phyloP scores from a whole-genome alignment of 2,329 filamentous ascomycete genomes.

The Penicillium sp. region DNA sequence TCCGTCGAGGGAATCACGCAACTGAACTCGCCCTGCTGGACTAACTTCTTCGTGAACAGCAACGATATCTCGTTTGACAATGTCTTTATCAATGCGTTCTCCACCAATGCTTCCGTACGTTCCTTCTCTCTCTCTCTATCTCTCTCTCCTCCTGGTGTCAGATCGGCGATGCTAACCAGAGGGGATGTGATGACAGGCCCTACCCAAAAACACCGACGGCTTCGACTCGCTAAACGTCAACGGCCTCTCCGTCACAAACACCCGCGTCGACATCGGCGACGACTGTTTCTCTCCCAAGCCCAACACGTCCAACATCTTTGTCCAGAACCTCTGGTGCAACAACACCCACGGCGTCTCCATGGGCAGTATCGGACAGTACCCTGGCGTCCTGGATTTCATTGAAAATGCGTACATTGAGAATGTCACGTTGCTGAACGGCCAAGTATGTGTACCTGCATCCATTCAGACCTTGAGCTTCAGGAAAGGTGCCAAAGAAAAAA shows the following conservation, averaged over 20 bases:
- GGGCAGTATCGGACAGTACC: slow-evolving; percentile 64
- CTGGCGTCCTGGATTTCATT: slow-evolving; percentile 60
- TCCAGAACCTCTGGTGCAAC: slow-evolving; percentile 66
- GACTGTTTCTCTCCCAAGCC: slow-evolving; percentile 67
- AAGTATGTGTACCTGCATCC: slow-evolving; percentile 32
- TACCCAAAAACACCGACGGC: slow-evolving; percentile 67
- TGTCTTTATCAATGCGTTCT: slow-evolving; percentile 60
- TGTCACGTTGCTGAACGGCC: slow-evolving; percentile 59
- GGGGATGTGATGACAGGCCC: slow-evolving; percentile 32
- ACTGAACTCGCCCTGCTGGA: slow-evolving; percentile 68
- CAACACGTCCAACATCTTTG: slow-evolving; percentile 62
- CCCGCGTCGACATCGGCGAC: slow-evolving; percentile 61
- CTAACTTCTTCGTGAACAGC: slow-evolving; percentile 64
- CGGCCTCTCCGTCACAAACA: slow-evolving; percentile 56
- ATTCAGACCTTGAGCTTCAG: not conserved
- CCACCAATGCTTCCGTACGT: slow-evolving; percentile 50
- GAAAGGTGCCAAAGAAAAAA: too few relatives aligned
- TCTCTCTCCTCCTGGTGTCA: not conserved
- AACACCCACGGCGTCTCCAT: slow-evolving; percentile 63
- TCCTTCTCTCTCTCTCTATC: not conserved
- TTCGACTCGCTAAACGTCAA: slow-evolving; percentile 66
- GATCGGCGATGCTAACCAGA: not conserved
- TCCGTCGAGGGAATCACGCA: slow-evolving; percentile 63
- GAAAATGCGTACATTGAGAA: slow-evolving; percentile 65
- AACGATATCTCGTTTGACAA: slow-evolving; percentile 61